These are phyloP conservation scores for Claviceps cyperi DNA, from an alignment of 2,329 filamentous ascomycete genomes.

Conservation along the genomic window DNA sequence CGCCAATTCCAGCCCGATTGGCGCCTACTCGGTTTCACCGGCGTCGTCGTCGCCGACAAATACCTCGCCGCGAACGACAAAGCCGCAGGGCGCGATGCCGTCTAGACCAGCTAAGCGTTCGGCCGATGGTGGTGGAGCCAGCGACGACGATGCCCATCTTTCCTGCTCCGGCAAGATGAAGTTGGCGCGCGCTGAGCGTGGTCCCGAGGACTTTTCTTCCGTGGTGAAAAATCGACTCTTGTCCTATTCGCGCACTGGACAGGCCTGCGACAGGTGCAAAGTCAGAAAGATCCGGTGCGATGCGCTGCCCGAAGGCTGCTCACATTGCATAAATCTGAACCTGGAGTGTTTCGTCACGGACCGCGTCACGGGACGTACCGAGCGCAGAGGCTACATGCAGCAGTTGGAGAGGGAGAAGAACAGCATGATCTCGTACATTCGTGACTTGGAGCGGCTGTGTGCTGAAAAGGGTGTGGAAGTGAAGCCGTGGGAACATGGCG, in stretches of 20 bases:
- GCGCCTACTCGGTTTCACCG: slow-evolving; percentile 5
- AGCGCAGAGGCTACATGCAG: slow-evolving; percentile 64
- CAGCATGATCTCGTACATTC: slow-evolving; percentile 51
- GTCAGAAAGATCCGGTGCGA: slow-evolving; percentile 84
- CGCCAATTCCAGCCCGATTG: slow-evolving; percentile 7
- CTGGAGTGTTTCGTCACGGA: slow-evolving; percentile 76
- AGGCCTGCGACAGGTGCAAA: slow-evolving; percentile 84
- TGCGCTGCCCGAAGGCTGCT: slow-evolving; percentile 64
- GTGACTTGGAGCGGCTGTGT: slow-evolving; percentile 53
- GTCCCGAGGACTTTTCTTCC: slow-evolving; percentile 36
- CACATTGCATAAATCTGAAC: slow-evolving; percentile 62
- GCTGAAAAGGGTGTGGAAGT: slow-evolving; percentile 46
- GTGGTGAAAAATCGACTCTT: slow-evolving; percentile 41
- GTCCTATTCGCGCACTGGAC: slow-evolving; percentile 52
- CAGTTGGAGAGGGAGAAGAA: slow-evolving; percentile 58
- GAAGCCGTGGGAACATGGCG: slow-evolving; percentile 29
- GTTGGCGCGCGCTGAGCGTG: slow-evolving; percentile 33
- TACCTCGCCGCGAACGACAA: slow-evolving; percentile 5
- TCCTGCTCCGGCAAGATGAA: slow-evolving; percentile 26
- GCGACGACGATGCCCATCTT: slow-evolving; percentile 16
- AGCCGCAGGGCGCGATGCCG: slow-evolving; percentile 7
- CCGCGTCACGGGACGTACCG: slow-evolving; percentile 69
- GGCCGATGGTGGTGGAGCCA: slow-evolving; percentile 18
- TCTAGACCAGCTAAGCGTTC: slow-evolving; percentile 21
- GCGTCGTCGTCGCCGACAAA: slow-evolving; percentile 6